A percentile compares a stretch with the other conserved stretches of the same genome.
phyloP scores from a whole-genome alignment of 2,329 filamentous ascomycete species.

The Alternaria solani region DNA sequence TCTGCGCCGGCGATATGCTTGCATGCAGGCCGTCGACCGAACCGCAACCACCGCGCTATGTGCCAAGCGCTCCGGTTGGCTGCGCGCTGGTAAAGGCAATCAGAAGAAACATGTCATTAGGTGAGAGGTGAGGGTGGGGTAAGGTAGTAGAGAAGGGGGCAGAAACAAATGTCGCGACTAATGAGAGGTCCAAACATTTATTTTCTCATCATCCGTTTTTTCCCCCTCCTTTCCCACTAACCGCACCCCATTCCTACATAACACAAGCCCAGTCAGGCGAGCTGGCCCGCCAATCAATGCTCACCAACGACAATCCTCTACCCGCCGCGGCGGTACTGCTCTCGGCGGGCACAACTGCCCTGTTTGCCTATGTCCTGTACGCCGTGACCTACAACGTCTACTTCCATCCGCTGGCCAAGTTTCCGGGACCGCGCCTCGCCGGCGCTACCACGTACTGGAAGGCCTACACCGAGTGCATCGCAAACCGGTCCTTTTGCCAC shows the following conservation, averaged over 20 bases:
- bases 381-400: slow-evolving; percentile 47
- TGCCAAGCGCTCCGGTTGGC: slow-evolving; percentile 7
- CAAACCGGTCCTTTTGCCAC: slow-evolving; percentile 40
- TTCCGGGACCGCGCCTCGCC: slow-evolving; percentile 52
- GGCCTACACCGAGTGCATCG: slow-evolving; percentile 39
- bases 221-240: neutral
- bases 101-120: neutral
- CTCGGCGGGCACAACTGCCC: slow-evolving; percentile 17
- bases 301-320: neutral
- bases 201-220: neutral
- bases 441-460: slow-evolving; percentile 38
- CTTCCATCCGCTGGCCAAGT: slow-evolving; percentile 54
- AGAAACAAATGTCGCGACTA: neutral
- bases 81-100: neutral
- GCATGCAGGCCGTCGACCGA: neutral
- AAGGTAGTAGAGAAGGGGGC: neutral
- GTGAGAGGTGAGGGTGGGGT: neutral
- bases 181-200: neutral
- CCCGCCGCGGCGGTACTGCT: slow-evolving; percentile 18
- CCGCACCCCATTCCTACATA: neutral
- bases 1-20: neutral
- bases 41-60: neutral
- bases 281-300: slow-evolving; percentile 5
- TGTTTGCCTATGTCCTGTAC: slow-evolving; percentile 27
- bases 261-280: neutral